phyloP scores from a whole-genome alignment of 2,329 filamentous ascomycete genomes.

The Dactylellina sp. region DNA sequence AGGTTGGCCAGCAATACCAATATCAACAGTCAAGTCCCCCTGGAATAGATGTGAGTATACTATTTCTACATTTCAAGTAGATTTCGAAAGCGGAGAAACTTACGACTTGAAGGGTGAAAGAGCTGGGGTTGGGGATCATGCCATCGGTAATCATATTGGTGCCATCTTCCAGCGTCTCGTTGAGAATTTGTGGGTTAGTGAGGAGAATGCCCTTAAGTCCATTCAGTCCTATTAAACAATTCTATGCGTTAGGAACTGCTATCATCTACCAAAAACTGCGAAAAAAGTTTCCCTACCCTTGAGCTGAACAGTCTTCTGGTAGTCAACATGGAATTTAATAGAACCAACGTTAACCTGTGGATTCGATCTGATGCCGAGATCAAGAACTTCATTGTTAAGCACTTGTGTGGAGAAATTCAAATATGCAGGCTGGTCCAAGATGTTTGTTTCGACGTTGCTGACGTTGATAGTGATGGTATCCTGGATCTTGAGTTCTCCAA shows the following conservation, averaged over 20 bases:
- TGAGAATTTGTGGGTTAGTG: constrained; percentile 67
- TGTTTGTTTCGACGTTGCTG: constrained; percentile 66
- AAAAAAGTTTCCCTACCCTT: constrained; percentile 64
- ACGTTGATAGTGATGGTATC: constrained; percentile 69
- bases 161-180: constrained; percentile 64
- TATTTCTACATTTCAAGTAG: not conserved
- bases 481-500: constrained; percentile 68
- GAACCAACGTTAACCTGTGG: constrained; percentile 69
- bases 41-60: constrained; percentile 60
- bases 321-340: constrained; percentile 68
- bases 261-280: constrained; percentile 3
- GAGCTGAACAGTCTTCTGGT: constrained; percentile 70
- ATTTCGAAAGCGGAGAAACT: constrained; percentile 61
- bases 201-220: constrained; percentile 70
- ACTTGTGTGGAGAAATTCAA: constrained; percentile 70
- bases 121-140: constrained; percentile 73
- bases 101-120: constrained; percentile 74
- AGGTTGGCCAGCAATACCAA: constrained; percentile 67
- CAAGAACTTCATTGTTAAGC: constrained; percentile 68
- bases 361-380: constrained; percentile 68
- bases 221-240: constrained; percentile 65
- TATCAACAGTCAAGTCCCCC: constrained; percentile 74
- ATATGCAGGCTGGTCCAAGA: constrained; percentile 68
- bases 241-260: not conserved
- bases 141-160: constrained; percentile 73